A percentile compares a stretch with the other conserved stretches of the same genome.
Evolutionary conservation across 1,284 basidiomycete genomes (phyloP).

Genomic region (Ustilago cynodontis): DNA sequence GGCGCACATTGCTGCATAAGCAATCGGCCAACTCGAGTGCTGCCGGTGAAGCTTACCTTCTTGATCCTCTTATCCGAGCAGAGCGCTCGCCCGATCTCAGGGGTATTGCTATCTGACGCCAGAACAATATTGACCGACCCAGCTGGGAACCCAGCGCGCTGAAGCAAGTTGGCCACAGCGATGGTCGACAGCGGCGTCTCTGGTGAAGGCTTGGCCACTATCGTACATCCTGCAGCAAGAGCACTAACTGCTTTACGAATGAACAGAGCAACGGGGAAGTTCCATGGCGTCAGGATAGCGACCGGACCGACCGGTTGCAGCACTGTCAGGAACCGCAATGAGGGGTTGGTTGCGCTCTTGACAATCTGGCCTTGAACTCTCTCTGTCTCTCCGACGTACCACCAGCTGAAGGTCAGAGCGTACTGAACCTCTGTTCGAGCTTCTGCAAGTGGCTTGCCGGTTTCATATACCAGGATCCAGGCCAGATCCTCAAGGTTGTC

Average conservation of each 20-base stretch:
- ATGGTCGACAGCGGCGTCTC: slow-evolving; percentile 95
- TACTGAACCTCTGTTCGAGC: slow-evolving; percentile 65
- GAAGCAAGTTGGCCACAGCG: slow-evolving; percentile 84
- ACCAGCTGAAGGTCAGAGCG: slow-evolving; percentile 66
- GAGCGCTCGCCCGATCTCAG: slow-evolving; percentile 79
- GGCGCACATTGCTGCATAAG: slow-evolving; percentile 84
- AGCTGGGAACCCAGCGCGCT: slow-evolving; percentile 88
- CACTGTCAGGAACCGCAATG: slow-evolving; percentile 82
- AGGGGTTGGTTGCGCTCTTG: slow-evolving; percentile 78
- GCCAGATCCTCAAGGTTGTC: slow-evolving; percentile 66
- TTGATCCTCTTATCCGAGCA: slow-evolving; percentile 76
- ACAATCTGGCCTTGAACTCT: slow-evolving; percentile 78
- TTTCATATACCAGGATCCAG: slow-evolving; percentile 67
- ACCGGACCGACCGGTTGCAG: slow-evolving; percentile 87
- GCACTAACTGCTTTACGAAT: slow-evolving; percentile 90
- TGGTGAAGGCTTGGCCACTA: slow-evolving; percentile 92
- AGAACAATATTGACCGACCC: slow-evolving; percentile 96
- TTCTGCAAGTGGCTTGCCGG: slow-evolving; percentile 65
- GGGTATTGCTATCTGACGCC: slow-evolving; percentile 77
- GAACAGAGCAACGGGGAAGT: slow-evolving; percentile 73
- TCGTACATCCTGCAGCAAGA: slow-evolving; percentile 91
- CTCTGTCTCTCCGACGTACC: slow-evolving; percentile 61
- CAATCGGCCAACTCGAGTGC: slow-evolving; percentile 90
- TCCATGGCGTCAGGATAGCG: slow-evolving; percentile 70
- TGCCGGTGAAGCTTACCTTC: slow-evolving; percentile 95